These are phyloP conservation scores for Leccinum sublutescens DNA, from an alignment of 768 basidiomycete species.

Conservation along the genomic window DNA sequence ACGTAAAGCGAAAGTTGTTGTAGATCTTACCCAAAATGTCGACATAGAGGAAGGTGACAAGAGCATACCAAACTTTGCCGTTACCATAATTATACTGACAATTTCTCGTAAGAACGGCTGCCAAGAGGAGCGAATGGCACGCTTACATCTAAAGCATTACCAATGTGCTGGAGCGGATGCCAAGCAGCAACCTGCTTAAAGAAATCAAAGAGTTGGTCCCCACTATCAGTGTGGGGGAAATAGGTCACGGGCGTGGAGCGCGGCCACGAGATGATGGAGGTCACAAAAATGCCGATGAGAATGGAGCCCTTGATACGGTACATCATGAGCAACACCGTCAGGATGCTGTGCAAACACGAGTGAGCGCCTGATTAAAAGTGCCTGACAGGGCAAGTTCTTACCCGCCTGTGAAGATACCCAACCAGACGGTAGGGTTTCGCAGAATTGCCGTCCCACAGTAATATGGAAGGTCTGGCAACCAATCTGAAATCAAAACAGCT, in stretches of 20 bases:
- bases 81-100: constrained; percentile 53
- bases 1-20: not conserved
- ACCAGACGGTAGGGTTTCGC: constrained; percentile 77
- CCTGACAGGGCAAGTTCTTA: constrained; percentile 31
- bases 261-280: constrained; percentile 87
- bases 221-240: constrained; percentile 70
- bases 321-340: constrained; percentile 78
- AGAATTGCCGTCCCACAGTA: constrained; percentile 68
- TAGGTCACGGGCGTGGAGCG: constrained; percentile 77
- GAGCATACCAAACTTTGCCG: constrained; percentile 82
- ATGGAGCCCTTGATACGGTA: constrained; percentile 84
- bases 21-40: constrained; percentile 65
- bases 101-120: constrained; percentile 4
- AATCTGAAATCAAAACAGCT: constrained; percentile 35
- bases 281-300: constrained; percentile 78
- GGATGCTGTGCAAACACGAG: constrained; percentile 37
- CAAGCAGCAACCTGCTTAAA: constrained; percentile 85
- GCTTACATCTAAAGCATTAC: constrained; percentile 68
- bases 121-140: not conserved
- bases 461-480: constrained; percentile 43
- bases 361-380: constrained; percentile 5
- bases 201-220: constrained; percentile 74
- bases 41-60: constrained; percentile 88
- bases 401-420: constrained; percentile 87
- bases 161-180: constrained; percentile 57